These are phyloP conservation scores for Botrytis fragariae DNA, from an alignment of 2,329 filamentous ascomycete species.

Conservation along the genomic window DNA sequence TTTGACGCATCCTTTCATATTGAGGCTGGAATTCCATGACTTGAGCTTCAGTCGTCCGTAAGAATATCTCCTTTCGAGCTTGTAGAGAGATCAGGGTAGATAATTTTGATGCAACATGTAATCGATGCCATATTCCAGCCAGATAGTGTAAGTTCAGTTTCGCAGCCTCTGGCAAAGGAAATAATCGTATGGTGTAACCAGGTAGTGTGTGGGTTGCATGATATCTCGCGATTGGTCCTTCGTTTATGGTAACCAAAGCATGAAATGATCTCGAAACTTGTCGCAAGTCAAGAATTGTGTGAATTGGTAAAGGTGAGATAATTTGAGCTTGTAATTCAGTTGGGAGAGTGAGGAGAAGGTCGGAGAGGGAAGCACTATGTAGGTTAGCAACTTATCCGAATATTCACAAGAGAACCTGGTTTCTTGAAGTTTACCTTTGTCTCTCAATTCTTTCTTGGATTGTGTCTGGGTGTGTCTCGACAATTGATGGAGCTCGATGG, in stretches of 20 bases:
- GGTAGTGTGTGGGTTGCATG: constrained; percentile 60
- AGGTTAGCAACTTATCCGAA: neutral
- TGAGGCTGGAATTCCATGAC: constrained; percentile 58
- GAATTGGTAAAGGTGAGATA: constrained; percentile 57
- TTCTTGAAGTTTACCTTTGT: constrained; percentile 26
- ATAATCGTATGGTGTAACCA: constrained; percentile 58
- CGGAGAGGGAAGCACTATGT: constrained; percentile 47
- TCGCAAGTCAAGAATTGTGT: constrained; percentile 59
- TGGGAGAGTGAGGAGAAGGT: constrained; percentile 57
- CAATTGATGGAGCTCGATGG: constrained; percentile 33
- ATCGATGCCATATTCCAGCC: constrained; percentile 63
- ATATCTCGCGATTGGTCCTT: constrained; percentile 59
- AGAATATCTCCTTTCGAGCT: constrained; percentile 64
- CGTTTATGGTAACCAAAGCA: constrained; percentile 57
- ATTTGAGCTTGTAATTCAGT: constrained; percentile 63
- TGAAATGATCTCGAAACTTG: constrained; percentile 59
- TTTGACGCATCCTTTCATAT: constrained; percentile 61
- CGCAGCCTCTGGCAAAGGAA: constrained; percentile 50
- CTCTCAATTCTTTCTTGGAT: constrained; percentile 30
- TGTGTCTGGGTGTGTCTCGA: constrained; percentile 34
- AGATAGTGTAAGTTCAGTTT: constrained; percentile 58
- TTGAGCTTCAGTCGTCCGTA: constrained; percentile 55
- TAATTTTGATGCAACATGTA: constrained; percentile 63
- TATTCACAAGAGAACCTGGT: neutral
- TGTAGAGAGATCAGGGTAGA: constrained; percentile 61